Evolutionary conservation across 495 filamentous ascomycete species (phyloP).

Genomic region (Lasiosphaeria ovina): DNA sequence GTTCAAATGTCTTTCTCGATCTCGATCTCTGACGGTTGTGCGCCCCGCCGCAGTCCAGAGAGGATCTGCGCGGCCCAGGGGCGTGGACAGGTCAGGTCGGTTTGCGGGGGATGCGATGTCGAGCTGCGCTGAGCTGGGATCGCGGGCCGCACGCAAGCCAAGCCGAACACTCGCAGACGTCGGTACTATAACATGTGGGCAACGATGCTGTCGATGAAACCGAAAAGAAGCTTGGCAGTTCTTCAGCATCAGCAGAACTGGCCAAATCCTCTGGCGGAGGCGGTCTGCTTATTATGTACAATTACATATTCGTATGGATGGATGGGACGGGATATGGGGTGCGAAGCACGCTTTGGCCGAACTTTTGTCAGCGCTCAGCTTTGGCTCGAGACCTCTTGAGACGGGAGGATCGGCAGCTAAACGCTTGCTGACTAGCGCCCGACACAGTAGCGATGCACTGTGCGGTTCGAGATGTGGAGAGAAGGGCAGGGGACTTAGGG

Average conservation of each 20-base stretch:
- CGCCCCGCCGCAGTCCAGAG: background rate
- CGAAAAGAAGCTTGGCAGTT: background rate
- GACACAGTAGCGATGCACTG: background rate
- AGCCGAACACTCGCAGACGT: too few relatives aligned
- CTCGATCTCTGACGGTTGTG: too few relatives aligned
- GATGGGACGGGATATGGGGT: background rate
- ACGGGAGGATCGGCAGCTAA: conserved; percentile 2
- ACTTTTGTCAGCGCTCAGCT: conserved; percentile 1
- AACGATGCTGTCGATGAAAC: conserved; percentile 10
- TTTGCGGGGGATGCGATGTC: conserved; percentile 2
- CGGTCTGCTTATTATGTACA: conserved; percentile 12
- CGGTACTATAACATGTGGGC: conserved; percentile 9
- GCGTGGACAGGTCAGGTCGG: background rate
- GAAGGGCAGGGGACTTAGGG: too few relatives aligned
- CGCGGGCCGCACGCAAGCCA: background rate
- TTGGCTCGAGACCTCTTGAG: background rate
- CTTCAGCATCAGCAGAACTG: conserved; percentile 9
- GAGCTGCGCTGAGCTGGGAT: conserved; percentile 6
- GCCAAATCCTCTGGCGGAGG: conserved; percentile 26
- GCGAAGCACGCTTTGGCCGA: background rate
- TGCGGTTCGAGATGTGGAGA: background rate
- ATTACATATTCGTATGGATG: background rate
- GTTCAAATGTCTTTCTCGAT: too few relatives aligned
- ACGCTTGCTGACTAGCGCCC: background rate
- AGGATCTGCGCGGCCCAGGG: conserved; percentile 8